Conservation (phyloP, 148 eudicot species). For the Chenopodium quinoa region DNA sequence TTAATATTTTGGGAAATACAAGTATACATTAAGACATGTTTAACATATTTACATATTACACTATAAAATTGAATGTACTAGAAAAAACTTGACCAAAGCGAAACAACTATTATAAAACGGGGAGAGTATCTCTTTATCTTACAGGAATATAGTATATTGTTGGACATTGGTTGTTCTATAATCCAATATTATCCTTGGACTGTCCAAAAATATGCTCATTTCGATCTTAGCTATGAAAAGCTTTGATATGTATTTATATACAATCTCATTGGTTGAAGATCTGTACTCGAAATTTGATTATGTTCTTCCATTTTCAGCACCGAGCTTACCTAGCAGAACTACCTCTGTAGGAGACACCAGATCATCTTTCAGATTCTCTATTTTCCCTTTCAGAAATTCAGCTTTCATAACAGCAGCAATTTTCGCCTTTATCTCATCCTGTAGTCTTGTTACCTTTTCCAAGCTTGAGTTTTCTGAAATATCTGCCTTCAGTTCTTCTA, state of each 20-base stretch:
- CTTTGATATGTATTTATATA: not conserved
- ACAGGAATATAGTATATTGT: no score
- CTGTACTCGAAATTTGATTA: not conserved
- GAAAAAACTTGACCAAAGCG: no score
- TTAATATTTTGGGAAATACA: no score
- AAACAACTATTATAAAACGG: no score
- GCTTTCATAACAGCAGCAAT: slow-evolving; percentile 21
- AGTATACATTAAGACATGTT: no score
- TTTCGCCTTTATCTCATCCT: slow-evolving; percentile 17
- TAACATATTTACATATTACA: no score
- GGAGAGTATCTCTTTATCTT: no score
- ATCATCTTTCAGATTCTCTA: not conserved
- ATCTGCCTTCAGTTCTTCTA: slow-evolving; percentile 14
- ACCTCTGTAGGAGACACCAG: slow-evolving; percentile 6
- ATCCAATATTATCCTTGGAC: not conserved
- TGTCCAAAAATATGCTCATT: slow-evolving; percentile 1
- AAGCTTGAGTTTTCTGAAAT: slow-evolving; percentile 6
- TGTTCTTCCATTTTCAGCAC: slow-evolving; percentile 19
- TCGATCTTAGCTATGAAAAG: not conserved
- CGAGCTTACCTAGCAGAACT: slow-evolving; percentile 6
- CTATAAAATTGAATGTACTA: no score
- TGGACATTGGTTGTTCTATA: no score
- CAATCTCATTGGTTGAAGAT: not conserved
- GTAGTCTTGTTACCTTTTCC: slow-evolving; percentile 8
- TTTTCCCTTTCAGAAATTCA: slow-evolving; percentile 16